Evolutionary conservation across 2,329 filamentous ascomycete genomes (phyloP), one percentile per base, ranked within the genome.

Genomic region (Ophiostoma triangulosporum): DNA sequence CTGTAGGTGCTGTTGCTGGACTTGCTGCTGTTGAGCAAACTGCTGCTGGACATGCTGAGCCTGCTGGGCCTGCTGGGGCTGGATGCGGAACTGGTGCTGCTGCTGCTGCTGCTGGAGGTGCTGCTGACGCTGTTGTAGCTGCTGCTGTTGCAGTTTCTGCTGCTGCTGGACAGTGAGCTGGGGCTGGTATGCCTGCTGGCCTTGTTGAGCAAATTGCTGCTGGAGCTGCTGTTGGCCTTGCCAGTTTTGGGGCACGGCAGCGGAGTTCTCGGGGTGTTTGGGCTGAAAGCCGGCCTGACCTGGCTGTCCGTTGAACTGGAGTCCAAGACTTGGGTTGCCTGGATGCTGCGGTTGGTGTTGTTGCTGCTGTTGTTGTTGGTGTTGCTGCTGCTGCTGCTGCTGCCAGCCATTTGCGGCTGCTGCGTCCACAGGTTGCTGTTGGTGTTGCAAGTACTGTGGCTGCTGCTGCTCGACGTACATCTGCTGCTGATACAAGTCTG

Each of bases 71-170:
- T 51, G 52, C 5, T 54, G 46, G 5, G 36, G 40, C 15, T 49
- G 50, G 1, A 53, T 31, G 15, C 8, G 43, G 12, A 53, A 50
- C 31, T 35, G 45, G 9, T 50, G 38, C 14, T 46, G 43, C 26
- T 57, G 55, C 7, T 51, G 50, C 3, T 52, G 51, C 7, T 20
- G 22, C 24, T 43, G 57, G 15, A 60, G 61, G 31, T 59, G 33
- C 15, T 59, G 53, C 58, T 60, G 64, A 12, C 58, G 58, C 11
- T 59, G 35, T n/a, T 20, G 26, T 7, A 29, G 43, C 43, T 48
- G 43, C 14, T 46, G 24, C 43, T 29, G 24, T 14, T 46, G 43
- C 24, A 4, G 60, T 22, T 64, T 64, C 11, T 48, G 31, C 22
- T 36, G 51, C 15, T 51, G 51, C 4, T 54, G 54, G 9, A 36